phyloP scores from a whole-genome alignment of 2,329 filamentous ascomycete species.

The Alternaria burnsii region DNA sequence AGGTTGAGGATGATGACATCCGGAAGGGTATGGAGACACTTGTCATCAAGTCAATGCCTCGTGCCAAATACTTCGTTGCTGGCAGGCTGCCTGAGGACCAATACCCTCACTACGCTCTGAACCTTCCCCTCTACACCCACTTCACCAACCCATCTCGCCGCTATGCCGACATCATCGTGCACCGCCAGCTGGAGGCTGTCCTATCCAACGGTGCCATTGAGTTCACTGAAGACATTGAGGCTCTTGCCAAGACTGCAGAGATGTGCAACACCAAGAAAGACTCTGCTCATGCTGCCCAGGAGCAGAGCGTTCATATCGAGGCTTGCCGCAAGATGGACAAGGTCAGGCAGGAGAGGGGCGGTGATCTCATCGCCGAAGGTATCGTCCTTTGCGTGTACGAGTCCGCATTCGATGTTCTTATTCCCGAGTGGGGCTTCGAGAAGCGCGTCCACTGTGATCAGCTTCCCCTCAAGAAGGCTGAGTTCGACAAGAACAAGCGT shows the following conservation, averaged over 20 bases:
- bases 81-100: conserved; percentile 80
- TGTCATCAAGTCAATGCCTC: conserved; percentile 92
- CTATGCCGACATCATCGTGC: conserved; percentile 93
- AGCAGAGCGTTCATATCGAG: conserved; percentile 98
- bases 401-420: conserved; percentile 96
- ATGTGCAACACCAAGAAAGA: conserved; percentile 99
- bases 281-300: conserved; percentile 94
- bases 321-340: conserved; percentile 96
- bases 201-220: conserved; percentile 83
- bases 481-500: conserved; percentile 95
- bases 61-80: conserved; percentile 92
- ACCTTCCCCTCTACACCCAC: conserved; percentile 93
- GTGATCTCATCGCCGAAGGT: conserved; percentile 92
- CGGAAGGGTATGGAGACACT: conserved; percentile 98
- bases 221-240: conserved; percentile 88
- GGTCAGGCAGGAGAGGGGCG: conserved; percentile 83
- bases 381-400: conserved; percentile 98
- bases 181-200: conserved; percentile 89
- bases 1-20: conserved; percentile 85
- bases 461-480: conserved; percentile 97
- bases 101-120: conserved; percentile 89
- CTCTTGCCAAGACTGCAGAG: conserved; percentile 89
- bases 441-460: conserved; percentile 99
- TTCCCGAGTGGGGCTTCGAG: conserved; percentile 98
- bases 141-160: conserved; percentile 95